Conservation (phyloP, 1,284 basidiomycete genomes). For the Flammula alnicola region DNA sequence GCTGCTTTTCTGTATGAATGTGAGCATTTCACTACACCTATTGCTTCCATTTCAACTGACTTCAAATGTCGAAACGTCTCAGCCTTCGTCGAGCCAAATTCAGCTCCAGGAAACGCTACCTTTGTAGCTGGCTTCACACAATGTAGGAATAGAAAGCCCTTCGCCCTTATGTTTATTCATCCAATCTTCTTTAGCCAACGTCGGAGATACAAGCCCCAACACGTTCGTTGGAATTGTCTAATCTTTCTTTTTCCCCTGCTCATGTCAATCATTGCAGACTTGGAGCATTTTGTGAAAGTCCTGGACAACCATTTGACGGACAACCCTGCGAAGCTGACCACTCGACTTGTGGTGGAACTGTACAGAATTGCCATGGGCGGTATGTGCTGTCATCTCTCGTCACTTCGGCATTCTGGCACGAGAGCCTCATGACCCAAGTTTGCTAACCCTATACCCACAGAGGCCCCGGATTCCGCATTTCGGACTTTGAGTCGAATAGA, state of each 20-base stretch:
- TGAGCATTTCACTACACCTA: too few species aligned
- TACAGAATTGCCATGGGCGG: constrained; percentile 74
- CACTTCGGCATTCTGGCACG: too few species aligned
- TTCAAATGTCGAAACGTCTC: constrained; percentile 10
- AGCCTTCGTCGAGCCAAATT: constrained; percentile 65
- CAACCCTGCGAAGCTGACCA: constrained; percentile 66
- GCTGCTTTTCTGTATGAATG: constrained; percentile 79
- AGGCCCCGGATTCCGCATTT: constrained; percentile 72
- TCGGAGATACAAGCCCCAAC: constrained; percentile 80
- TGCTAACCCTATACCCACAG: constrained; percentile 36
- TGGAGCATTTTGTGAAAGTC: constrained; percentile 79
- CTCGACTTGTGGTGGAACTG: constrained; percentile 76
- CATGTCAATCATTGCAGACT: constrained; percentile 42
- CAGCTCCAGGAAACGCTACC: constrained; percentile 69
- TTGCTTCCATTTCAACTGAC: too few species aligned
- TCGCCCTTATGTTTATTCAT: constrained; percentile 7
- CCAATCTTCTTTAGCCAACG: constrained; percentile 71
- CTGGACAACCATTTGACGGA: constrained; percentile 70
- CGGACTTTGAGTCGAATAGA: constrained; percentile 73
- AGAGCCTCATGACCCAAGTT: too few species aligned
- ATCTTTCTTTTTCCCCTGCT: constrained; percentile 1
- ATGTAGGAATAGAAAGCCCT: constrained; percentile 43
- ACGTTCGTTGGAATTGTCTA: constrained; percentile 51
- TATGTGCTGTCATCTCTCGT: constrained; percentile 27
- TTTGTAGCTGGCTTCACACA: constrained; percentile 82